phyloP scores from a whole-genome alignment of 179 eudicot genomes.

The Patellifolia procumbens region DNA sequence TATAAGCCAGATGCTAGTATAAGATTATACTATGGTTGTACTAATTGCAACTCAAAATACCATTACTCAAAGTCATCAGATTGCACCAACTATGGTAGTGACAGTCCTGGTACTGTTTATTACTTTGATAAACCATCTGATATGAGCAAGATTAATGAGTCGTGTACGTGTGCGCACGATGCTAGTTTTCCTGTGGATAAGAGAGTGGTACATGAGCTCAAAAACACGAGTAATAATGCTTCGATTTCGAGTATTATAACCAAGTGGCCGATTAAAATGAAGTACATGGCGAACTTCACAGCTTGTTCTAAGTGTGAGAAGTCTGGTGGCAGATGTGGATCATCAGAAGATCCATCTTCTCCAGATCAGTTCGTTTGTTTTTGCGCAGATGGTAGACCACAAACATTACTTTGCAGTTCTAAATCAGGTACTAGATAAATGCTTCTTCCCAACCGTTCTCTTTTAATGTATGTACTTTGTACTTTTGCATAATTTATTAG shows the following conservation, averaged over 20 bases:
- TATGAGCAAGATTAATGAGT: background rate
- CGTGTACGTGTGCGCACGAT: background rate
- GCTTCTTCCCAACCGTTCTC: too few relatives aligned
- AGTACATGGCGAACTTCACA: slow-evolving; percentile 10
- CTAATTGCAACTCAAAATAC: background rate
- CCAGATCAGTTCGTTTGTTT: background rate
- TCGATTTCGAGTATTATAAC: background rate
- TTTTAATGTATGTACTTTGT: too few relatives aligned
- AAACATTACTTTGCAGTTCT: background rate
- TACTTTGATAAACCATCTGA: background rate
- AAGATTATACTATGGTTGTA: slow-evolving; percentile 19
- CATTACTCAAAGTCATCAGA: background rate
- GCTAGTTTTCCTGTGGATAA: slow-evolving; percentile 13
- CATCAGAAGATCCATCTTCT: background rate
- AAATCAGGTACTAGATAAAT: background rate
- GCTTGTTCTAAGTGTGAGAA: slow-evolving; percentile 10
- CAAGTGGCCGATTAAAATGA: background rate
- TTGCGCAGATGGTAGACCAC: background rate
- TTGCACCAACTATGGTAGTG: background rate
- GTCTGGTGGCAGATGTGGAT: slow-evolving; percentile 24
- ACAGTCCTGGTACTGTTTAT: background rate
- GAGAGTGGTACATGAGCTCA: slow-evolving; percentile 12
- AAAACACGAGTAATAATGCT: background rate
- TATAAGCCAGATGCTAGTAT: background rate
- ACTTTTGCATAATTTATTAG: too few relatives aligned